phyloP scores from a whole-genome alignment of 1,284 basidiomycete genomes.

The Heterobasidion parviporum region DNA sequence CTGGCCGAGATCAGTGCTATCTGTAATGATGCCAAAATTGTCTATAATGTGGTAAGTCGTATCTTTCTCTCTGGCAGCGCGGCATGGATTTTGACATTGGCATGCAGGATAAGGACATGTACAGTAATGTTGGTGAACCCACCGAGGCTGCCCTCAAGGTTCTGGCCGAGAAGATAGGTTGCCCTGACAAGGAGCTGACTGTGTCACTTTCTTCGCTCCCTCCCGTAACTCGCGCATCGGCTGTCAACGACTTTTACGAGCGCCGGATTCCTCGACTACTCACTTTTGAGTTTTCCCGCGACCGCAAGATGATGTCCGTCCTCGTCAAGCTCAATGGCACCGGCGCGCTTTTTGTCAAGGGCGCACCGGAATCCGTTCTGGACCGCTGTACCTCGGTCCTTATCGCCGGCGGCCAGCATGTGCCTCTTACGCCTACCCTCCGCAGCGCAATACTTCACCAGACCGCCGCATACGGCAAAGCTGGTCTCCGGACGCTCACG shows the following conservation, averaged over 20 bases:
- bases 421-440: conserved; percentile 58
- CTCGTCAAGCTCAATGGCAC: conserved; percentile 34
- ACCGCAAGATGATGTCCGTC: conserved; percentile 98
- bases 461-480: conserved; percentile 67
- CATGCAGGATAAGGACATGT: conserved; percentile 67
- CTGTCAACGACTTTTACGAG: conserved; percentile 81
- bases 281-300: conserved; percentile 96
- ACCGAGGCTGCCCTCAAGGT: conserved; percentile 94
- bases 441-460: conserved; percentile 57
- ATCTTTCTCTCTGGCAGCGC: conserved; percentile 2
- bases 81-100: not conserved
- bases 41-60: conserved; percentile 65
- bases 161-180: conserved; percentile 85
- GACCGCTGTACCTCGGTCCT: conserved; percentile 79
- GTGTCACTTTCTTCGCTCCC: conserved; percentile 53
- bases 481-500: conserved; percentile 87
- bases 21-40: conserved; percentile 88
- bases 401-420: conserved; percentile 50
- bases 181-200: conserved; percentile 41
- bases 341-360: conserved; percentile 83
- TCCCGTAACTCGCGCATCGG: conserved; percentile 62
- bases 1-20: conserved; percentile 85
- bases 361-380: conserved; percentile 91
- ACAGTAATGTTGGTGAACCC: conserved; percentile 89
- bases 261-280: conserved; percentile 69